Evolutionary conservation across 2,329 filamentous ascomycete species (phyloP).

Genomic region (Allantophomopsis cytisporea): DNA sequence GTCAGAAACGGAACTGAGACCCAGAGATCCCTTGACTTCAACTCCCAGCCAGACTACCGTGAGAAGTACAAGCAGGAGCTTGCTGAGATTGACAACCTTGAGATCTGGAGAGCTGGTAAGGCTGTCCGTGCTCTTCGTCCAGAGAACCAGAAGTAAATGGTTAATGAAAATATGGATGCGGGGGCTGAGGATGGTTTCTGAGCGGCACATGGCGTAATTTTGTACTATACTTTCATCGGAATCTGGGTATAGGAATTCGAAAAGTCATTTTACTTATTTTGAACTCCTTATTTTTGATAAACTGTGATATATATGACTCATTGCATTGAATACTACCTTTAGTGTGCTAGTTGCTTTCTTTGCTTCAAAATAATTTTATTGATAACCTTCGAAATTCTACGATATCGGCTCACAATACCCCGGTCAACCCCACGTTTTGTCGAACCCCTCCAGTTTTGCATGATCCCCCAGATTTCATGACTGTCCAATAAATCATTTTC

Average conservation of each 20-base stretch:
- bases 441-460: too few species aligned
- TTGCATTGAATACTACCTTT: too few species aligned
- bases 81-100: conserved; percentile 92
- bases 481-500: too few species aligned
- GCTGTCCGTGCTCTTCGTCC: conserved; percentile 80
- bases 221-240: conserved; percentile 19
- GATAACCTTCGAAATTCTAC: not conserved
- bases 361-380: not conserved
- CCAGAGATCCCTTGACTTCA: conserved; percentile 92
- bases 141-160: conserved; percentile 58
- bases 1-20: conserved; percentile 90
- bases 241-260: conserved; percentile 17
- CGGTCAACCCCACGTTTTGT: not conserved
- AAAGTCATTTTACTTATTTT: conserved; percentile 8
- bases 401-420: not conserved
- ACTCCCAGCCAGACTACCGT: conserved; percentile 89
- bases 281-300: too few species aligned
- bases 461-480: too few species aligned
- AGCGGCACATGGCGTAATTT: conserved; percentile 12
- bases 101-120: conserved; percentile 99
- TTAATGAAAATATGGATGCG: conserved; percentile 2
- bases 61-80: conserved; percentile 97
- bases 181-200: conserved; percentile 8
- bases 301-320: conserved; percentile 1
- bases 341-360: too few species aligned